Conservation (phyloP, 1,284 basidiomycete genomes). For the Pseudozyma thailandica region DNA sequence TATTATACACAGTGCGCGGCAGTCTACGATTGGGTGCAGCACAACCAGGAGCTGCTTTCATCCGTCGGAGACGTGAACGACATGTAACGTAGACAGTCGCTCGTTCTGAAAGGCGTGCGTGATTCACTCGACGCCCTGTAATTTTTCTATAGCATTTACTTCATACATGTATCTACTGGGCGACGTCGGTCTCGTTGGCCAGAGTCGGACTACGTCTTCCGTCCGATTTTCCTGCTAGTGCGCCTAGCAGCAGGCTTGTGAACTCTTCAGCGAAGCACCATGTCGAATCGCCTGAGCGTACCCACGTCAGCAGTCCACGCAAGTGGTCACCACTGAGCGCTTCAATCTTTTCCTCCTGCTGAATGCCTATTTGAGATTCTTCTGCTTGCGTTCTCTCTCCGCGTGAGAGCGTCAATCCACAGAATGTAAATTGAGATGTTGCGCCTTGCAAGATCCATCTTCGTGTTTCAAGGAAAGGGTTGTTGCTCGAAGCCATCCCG, state of each 20-base stretch:
- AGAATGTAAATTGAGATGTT: constrained; percentile 23
- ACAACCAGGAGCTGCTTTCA: constrained; percentile 27
- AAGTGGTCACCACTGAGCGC: constrained; percentile 10
- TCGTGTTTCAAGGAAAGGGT: constrained; percentile 21
- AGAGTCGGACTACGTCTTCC: too few species aligned
- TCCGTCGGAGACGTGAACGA: constrained; percentile 22
- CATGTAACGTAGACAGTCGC: constrained; percentile 17
- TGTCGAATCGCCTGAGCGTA: constrained; percentile 15
- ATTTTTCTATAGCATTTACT: too few species aligned
- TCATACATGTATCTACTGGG: too few species aligned
- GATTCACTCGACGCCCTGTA: too few species aligned
- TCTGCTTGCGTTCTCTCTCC: neutral
- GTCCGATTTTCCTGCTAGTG: too few species aligned
- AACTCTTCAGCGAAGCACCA: constrained; percentile 40
- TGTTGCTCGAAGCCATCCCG: constrained; percentile 1
- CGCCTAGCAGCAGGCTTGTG: constrained; percentile 21
- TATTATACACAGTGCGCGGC: constrained; percentile 32
- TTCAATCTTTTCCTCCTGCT: neutral
- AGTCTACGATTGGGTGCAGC: constrained; percentile 30
- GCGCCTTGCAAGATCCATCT: constrained; percentile 38
- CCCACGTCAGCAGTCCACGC: constrained; percentile 16
- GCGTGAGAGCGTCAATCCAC: constrained; percentile 21
- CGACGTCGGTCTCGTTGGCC: too few species aligned
- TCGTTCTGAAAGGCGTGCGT: too few species aligned
- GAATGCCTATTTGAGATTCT: neutral